Conservation (phyloP, 108 stramenopile genomes). For the Nannochloropsis granulata region DNA sequence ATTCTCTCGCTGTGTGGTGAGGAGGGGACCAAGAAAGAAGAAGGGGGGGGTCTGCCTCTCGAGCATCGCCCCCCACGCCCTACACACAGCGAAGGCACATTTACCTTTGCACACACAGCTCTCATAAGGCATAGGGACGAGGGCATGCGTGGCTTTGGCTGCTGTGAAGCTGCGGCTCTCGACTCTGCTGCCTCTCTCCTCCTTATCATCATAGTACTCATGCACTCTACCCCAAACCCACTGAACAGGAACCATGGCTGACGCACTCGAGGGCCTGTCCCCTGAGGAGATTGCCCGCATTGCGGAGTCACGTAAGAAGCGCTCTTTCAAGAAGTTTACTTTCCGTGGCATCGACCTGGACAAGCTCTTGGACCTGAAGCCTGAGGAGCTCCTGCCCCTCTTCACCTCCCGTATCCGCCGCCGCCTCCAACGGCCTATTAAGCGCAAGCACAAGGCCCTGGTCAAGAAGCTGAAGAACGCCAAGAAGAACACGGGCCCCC, state of each 20-base stretch:
- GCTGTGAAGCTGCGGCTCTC: no score
- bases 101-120: no score
- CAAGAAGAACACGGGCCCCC: constrained; percentile 91
- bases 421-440: constrained; percentile 93
- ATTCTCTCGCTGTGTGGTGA: no score
- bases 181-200: no score
- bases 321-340: constrained; percentile 98
- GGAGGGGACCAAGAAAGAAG: no score
- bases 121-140: no score
- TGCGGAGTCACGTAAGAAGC: constrained; percentile 98
- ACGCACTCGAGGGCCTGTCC: constrained; percentile 51
- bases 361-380: constrained; percentile 87
- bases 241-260: constrained; percentile 14
- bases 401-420: constrained; percentile 85
- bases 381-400: constrained; percentile 94
- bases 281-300: constrained; percentile 64
- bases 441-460: constrained; percentile 96
- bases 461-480: constrained; percentile 97
- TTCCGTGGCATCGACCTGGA: constrained; percentile 97
- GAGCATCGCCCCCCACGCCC: no score
- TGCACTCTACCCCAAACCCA: no score
- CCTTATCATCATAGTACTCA: no score
- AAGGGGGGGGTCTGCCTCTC: no score
- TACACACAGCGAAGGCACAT: no score
- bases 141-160: no score